Base-by-base conservation (phyloP, 2,329 filamentous ascomycete genomes). In the Penicillium sp. region DNA sequence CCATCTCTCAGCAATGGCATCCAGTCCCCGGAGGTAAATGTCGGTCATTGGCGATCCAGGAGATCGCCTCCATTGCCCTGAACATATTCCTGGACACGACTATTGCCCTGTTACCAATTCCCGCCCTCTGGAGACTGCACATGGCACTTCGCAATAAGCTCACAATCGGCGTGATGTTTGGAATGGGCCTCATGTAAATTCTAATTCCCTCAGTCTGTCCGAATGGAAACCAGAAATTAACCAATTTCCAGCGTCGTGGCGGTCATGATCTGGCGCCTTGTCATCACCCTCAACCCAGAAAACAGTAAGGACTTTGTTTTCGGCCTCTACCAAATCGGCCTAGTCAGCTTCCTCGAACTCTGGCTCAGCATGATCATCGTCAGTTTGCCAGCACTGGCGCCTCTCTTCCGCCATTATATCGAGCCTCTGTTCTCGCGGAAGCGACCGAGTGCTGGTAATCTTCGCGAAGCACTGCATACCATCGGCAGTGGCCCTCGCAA, bases 311-410 rank as follows among this genome's bases (percentile, higher is more conserved):
- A 52, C 37, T 48, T 48, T 12, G 49, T 52, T 5, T 44, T 44
- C 13, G 45, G 49, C 18, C 45, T 52, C 2, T 52, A 44, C 24
- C 35, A 27, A 13, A 52, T 52, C 4, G 49, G 49, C 20, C 45
- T 52, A 2, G 44, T 52, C 28, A 52, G 49, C 23, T 45, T 52
- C 24, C 42, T 52, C 24, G 49, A 52, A 24, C 28, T 52, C 41
- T 52, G 49, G 49, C 49, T 52, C 20, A 52, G 49, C 12, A 52
- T 48, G n/a, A 52, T 48, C 23, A 48, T 52, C 25, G 49, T 47
- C 28, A 52, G 49, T 27, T 6, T 52, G 10, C 49, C 49, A 2
- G 49, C 37, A 4, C 33, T 52, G 18, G 45, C 49, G n/a, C 49
- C 49, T 13, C 41, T 52, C 12, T 48, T 52, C 24, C 44, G 49